Evolutionary conservation across 805 yeast genomes (phyloP), one percentile per base, ranked within the genome.

Genomic region (Torulaspora gathmanii): DNA sequence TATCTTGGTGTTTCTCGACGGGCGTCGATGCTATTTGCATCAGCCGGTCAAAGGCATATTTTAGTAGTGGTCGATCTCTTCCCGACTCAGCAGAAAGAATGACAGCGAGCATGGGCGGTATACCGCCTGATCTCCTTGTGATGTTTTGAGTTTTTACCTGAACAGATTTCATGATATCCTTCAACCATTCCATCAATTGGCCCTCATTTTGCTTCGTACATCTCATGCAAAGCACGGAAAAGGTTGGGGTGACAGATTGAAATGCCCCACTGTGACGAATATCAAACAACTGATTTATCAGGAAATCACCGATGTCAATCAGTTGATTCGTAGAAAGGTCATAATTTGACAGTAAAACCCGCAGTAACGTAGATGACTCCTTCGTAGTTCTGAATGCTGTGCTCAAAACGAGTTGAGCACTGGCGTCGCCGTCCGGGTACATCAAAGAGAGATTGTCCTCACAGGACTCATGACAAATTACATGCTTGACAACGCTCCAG

Each of bases 191-290:
- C 9, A 59, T 56, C 4, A 90, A 80, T 33, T 67, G 69, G 0
- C 52, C 53, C 12, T 70, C 61, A 5, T 72, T 53, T 0, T 63
- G 63, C 12, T 56, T 50, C n/a, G 59, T 51, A 60, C 91, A 81
- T n/a, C 78, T 63, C 11, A 65, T 51, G 53, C 96, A 86, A 44
- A 82, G 75, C 5, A 80, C 72, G 11, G 80, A 73, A 55, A 85
- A 87, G 0, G 93, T 77, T 4, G 96, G 96, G 51, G 86, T 82
- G 0, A 90, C 83, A 0, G 97, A 81, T 8, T 95, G 82, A 50
- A 91, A 86, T 0, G 97, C 96, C 26, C 98, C 98, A 49, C 95
- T 75, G 55, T 93, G 98, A 36, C 90, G 78, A 16, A 90, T 82
- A 0, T 79, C 71, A 3, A 86, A 74, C 28, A 93, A 68, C 59